Evolutionary conservation across 1,139 yeast genomes (phyloP).

Genomic region (Scheffersomyces quercinus): DNA sequence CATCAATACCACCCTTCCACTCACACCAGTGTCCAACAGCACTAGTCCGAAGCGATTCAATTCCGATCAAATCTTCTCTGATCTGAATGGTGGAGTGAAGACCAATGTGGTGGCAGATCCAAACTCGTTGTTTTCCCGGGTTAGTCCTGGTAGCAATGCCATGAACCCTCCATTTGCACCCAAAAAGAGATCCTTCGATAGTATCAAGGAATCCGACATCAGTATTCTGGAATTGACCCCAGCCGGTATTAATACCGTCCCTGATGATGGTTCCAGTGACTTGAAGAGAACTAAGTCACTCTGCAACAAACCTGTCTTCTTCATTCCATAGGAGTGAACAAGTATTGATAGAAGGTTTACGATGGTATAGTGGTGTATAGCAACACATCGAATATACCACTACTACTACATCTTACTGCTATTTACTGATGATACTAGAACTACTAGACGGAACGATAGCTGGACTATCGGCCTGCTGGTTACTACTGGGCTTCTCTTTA

Average conservation of each 20-base stretch:
- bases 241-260: background rate
- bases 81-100: constrained; percentile 1
- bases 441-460: too few relatives aligned
- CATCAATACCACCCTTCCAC: constrained; percentile 15
- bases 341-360: too few relatives aligned
- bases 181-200: constrained; percentile 16
- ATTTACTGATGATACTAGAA: too few relatives aligned
- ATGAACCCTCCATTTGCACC: constrained; percentile 6
- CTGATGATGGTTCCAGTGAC: constrained; percentile 1
- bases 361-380: too few relatives aligned
- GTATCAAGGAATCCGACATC: constrained; percentile 8
- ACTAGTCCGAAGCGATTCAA: constrained; percentile 23
- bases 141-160: constrained; percentile 1
- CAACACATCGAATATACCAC: too few relatives aligned
- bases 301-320: constrained; percentile 12
- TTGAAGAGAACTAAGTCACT: constrained; percentile 13
- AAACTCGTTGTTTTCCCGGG: background rate
- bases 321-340: constrained; percentile 6
- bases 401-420: too few relatives aligned
- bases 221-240: background rate
- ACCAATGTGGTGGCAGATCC: constrained; percentile 1
- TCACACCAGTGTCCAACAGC: constrained; percentile 29
- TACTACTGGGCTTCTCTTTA: too few relatives aligned
- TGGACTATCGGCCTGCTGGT: too few relatives aligned
- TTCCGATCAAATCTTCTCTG: constrained; percentile 11